These are phyloP conservation scores for Cyanodermella asteris DNA, from an alignment of 2,329 filamentous ascomycete genomes.

Conservation along the genomic window DNA sequence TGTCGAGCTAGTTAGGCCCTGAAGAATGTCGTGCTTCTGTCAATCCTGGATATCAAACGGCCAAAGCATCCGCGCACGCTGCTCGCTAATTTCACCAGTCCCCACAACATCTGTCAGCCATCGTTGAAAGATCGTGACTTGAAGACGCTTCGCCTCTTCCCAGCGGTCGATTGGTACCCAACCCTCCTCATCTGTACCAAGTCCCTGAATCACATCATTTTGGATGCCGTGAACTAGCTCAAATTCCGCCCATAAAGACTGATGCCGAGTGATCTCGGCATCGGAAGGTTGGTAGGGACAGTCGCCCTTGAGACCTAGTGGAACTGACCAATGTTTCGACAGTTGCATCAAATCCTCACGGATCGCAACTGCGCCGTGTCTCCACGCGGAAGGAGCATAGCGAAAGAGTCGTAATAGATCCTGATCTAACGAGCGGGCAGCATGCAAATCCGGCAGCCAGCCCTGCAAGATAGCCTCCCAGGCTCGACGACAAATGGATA, in stretches of 20 bases:
- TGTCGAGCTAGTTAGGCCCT: too few relatives aligned
- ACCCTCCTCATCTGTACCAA: constrained; percentile 7
- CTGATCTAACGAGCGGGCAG: constrained; percentile 15
- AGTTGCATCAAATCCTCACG: constrained; percentile 20
- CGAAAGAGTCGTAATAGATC: constrained; percentile 17
- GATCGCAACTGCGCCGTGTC: constrained; percentile 18
- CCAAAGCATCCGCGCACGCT: constrained; percentile 1
- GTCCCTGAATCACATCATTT: constrained; percentile 3
- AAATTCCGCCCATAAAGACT: constrained; percentile 7
- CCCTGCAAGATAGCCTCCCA: constrained; percentile 15
- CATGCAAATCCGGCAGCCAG: constrained; percentile 12
- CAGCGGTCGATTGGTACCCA: constrained; percentile 9
- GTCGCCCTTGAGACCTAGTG: constrained; percentile 16
- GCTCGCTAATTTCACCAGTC: background rate
- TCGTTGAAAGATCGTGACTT: constrained; percentile 3
- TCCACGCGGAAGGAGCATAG: constrained; percentile 21
- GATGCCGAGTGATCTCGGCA: constrained; percentile 7
- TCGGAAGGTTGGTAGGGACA: constrained; percentile 8
- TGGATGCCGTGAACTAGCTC: constrained; percentile 7
- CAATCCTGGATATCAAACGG: constrained; percentile 4
- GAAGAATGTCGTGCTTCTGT: too few relatives aligned
- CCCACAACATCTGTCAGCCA: constrained; percentile 1
- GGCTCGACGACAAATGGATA: constrained; percentile 12
- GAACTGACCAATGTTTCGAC: constrained; percentile 16
- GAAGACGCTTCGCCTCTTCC: constrained; percentile 5